These are phyloP conservation scores for Cornus controversa DNA, from an alignment of 148 eudicot species.

Conservation along the genomic window DNA sequence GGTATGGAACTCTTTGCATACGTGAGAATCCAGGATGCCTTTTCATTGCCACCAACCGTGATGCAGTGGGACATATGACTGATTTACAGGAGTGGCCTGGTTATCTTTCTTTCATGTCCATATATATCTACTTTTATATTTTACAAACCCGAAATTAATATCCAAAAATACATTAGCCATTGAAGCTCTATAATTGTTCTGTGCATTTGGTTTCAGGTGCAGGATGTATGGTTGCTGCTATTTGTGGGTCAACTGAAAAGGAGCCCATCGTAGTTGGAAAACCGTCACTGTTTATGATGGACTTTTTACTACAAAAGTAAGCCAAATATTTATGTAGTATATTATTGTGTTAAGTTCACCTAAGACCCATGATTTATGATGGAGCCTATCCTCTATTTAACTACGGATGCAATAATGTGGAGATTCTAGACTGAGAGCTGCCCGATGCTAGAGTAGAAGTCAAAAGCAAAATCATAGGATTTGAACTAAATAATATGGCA, in stretches of 20 bases:
- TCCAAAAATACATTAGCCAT: background rate
- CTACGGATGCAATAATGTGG: background rate
- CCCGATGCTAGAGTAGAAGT: background rate
- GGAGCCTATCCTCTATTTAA: background rate
- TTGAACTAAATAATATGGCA: background rate
- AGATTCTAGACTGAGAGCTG: background rate
- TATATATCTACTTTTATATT: background rate
- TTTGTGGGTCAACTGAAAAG: constrained; percentile 77
- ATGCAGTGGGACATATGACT: constrained; percentile 89
- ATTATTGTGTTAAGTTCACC: background rate
- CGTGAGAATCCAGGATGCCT: constrained; percentile 97
- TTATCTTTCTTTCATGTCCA: constrained; percentile 21
- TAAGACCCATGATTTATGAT: background rate
- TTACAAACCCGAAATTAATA: background rate
- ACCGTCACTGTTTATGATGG: constrained; percentile 89
- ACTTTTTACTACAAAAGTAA: constrained; percentile 72
- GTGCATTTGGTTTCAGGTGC: constrained; percentile 55
- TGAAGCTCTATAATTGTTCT: background rate
- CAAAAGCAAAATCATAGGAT: background rate
- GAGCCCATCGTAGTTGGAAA: constrained; percentile 93
- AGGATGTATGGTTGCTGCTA: constrained; percentile 97
- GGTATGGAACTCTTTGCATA: constrained; percentile 95
- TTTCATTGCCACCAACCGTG: constrained; percentile 90
- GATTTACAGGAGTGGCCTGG: constrained; percentile 98
- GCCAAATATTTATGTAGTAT: constrained; percentile 12